Conservation (phyloP, 2,329 filamentous ascomycete species). For the Thermoascus crustaceus region DNA sequence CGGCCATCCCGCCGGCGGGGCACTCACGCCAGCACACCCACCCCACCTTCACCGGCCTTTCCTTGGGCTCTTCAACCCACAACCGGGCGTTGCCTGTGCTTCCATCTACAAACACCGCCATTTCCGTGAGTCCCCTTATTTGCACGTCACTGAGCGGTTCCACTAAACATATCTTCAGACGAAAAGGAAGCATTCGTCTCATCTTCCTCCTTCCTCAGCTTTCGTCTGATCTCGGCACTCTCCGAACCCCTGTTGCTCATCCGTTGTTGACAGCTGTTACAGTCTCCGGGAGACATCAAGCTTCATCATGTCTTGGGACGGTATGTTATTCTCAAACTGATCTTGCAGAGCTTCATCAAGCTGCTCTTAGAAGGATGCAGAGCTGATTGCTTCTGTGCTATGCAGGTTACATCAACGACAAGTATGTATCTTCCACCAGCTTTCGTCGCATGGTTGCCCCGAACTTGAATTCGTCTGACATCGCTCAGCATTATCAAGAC, state of each 20-base stretch:
- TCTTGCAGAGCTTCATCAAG: neutral
- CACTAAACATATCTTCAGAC: conserved; percentile 1
- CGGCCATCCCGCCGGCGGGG: conserved; percentile 1
- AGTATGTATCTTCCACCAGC: conserved; percentile 4
- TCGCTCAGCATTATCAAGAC: conserved; percentile 64
- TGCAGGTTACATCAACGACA: conserved; percentile 4
- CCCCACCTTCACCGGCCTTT: conserved; percentile 1
- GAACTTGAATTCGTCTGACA: neutral
- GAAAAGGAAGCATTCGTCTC: neutral
- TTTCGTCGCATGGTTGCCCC: neutral
- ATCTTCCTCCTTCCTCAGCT: conserved; percentile 3
- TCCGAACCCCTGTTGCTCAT: no score
- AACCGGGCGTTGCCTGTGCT: conserved; percentile 1
- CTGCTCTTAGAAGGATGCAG: neutral
- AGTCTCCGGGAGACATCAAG: conserved; percentile 3
- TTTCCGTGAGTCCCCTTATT: no score
- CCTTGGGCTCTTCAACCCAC: conserved; percentile 1
- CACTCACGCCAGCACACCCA: conserved; percentile 1
- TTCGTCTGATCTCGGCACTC: conserved; percentile 2
- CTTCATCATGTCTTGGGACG: conserved; percentile 44
- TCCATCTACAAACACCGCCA: conserved; percentile 2
- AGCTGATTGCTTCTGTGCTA: neutral
- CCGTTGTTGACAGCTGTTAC: no score
- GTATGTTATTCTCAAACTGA: conserved; percentile 35
- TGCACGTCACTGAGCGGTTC: conserved; percentile 3